Evolutionary conservation across 2,329 filamentous ascomycete genomes (phyloP), one percentile per base, ranked within the genome.

Genomic region (Trichoderma simmonsii): DNA sequence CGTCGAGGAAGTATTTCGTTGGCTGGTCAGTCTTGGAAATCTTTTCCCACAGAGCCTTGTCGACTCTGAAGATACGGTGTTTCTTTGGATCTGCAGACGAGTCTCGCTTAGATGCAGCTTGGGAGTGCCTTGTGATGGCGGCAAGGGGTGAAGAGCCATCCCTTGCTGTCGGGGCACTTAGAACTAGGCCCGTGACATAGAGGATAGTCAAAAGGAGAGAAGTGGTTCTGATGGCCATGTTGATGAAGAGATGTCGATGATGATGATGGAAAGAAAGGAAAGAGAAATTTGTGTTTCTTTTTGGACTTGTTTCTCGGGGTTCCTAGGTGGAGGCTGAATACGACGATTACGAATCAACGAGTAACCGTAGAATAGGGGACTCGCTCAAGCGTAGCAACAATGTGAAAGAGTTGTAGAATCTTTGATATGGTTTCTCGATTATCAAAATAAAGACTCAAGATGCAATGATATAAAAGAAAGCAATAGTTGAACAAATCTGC

Each of bases 51-150:
- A 64, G 15, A 51, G 57, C 48, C 64, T 39, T 64, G 51, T 71
- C 73, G 69, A 74, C 48, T 9, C 73, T 65, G 43, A 72, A 57
- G 63, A 75, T 6, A 18, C 39, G 68, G 18, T 57, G 4, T n/a
- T 54, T 54, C 39, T 66, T 70, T 11, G 67, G 7, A 12, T 65
- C 54, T 5, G n/a, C 3, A 7, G 21, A 7, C 18, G 48, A 30
- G 14, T 21, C 24, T 11, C 59, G 73, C 2, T 60, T 66, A 11
- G 71, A 57, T 32, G 65, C 56, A 21, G 57, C 32, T 70, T 59
- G 14, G 32, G 48, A 43, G 36, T 7, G 32, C 43, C 32, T 70
- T 32, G 36, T n/a, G 18, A 61, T 34, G 28, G 34, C 21, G 36
- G 56, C 36, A 56, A 34, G 56, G n/a, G 64, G 32, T 3, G 32